These are phyloP conservation scores for Mycena vulgaris DNA, from an alignment of 768 basidiomycete genomes.

Conservation along the genomic window DNA sequence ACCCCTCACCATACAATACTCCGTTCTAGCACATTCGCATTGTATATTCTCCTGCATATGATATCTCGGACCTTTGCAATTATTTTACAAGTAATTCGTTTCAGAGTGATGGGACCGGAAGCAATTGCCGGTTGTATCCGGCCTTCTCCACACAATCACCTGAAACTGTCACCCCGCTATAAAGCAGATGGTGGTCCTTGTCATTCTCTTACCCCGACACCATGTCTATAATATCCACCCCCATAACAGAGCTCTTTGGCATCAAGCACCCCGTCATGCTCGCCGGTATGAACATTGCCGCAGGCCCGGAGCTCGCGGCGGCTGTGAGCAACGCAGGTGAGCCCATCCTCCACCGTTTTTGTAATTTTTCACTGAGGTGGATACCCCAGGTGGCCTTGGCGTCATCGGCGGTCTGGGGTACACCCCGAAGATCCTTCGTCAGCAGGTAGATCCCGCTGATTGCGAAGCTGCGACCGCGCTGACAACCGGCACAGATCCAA, in stretches of 20 bases:
- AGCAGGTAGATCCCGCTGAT: conserved; percentile 62
- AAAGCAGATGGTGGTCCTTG: neutral
- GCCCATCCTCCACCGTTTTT: neutral
- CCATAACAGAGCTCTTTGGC: conserved; percentile 89
- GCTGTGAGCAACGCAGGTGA: conserved; percentile 92
- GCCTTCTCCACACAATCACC: neutral
- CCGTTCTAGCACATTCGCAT: neutral
- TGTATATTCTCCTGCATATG: conserved; percentile 5
- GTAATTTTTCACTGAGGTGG: too few species aligned
- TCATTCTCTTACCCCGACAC: neutral
- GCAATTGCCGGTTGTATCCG: too few species aligned
- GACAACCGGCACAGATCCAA: conserved; percentile 64
- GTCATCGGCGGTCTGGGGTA: conserved; percentile 95
- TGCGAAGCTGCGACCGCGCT: neutral
- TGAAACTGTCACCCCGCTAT: neutral
- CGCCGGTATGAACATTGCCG: conserved; percentile 72
- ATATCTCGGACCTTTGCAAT: neutral
- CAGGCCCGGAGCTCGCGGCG: conserved; percentile 85
- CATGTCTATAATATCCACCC: conserved; percentile 70
- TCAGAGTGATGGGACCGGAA: too few species aligned
- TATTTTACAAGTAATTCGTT: too few species aligned
- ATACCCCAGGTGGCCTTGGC: conserved; percentile 80
- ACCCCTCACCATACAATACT: neutral
- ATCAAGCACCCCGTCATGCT: conserved; percentile 92
- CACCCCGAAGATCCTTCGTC: conserved; percentile 87